These are phyloP conservation scores for Heliamphora exappendiculata DNA, from an alignment of 148 eudicot species.

Conservation along the genomic window DNA sequence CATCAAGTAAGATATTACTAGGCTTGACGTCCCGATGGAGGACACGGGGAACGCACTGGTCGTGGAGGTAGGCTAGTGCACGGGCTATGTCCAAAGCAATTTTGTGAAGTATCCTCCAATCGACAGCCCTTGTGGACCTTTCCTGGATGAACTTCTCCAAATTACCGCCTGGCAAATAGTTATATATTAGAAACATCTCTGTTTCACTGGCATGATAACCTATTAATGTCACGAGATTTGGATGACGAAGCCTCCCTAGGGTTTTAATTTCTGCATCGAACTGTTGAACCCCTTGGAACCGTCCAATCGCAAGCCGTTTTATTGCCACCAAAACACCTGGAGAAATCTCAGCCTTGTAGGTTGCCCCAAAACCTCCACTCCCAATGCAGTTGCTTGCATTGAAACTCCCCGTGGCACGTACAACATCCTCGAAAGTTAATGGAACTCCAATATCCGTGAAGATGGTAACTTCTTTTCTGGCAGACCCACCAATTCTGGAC, in stretches of 20 bases:
- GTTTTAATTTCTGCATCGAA: conserved; percentile 55
- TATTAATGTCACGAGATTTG: conserved; percentile 41
- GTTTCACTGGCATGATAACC: conserved; percentile 46
- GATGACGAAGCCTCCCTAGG: conserved; percentile 42
- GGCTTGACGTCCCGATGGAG: conserved; percentile 56
- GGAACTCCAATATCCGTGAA: conserved; percentile 37
- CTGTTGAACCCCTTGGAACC: conserved; percentile 44
- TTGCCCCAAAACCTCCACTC: conserved; percentile 47
- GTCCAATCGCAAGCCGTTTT: conserved; percentile 42
- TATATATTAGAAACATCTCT: conserved; percentile 51
- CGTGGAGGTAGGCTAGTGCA: conserved; percentile 48
- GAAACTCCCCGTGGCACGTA: conserved; percentile 32
- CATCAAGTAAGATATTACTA: conserved; percentile 46
- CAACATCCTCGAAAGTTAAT: conserved; percentile 38
- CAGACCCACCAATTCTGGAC: conserved; percentile 28
- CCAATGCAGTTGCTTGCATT: conserved; percentile 52
- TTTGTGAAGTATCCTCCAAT: conserved; percentile 49
- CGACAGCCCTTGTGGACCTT: conserved; percentile 34
- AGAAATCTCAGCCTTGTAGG: conserved; percentile 48
- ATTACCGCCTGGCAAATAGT: conserved; percentile 45
- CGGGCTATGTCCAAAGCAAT: conserved; percentile 47
- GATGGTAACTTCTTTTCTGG: conserved; percentile 38
- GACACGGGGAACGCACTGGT: conserved; percentile 46
- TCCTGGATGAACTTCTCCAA: conserved; percentile 46
- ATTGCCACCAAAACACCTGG: conserved; percentile 42